Evolutionary conservation across 2,329 filamentous ascomycete genomes (phyloP), one percentile per base, ranked within the genome.

Genomic region (Botrytis byssoidea): DNA sequence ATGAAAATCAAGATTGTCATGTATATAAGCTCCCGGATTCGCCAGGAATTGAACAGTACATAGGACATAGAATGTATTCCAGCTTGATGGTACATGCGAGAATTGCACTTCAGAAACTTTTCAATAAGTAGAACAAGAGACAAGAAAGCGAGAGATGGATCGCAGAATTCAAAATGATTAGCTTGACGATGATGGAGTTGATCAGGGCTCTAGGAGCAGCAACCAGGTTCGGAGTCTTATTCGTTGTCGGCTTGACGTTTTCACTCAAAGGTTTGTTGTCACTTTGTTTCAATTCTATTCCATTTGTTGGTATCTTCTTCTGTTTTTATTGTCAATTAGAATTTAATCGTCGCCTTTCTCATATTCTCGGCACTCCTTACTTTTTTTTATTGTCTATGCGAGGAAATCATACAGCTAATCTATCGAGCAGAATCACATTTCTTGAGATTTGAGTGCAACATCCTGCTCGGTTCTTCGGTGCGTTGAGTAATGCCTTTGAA

Each of bases 381-480:
- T 14, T 7, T 1, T 48, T n/a, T 51, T 10, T 3, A 14, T 12
- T 1, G 22, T 8, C 46, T 51, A 51, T 14, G 6, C 46, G 14
- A 25, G 4, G 1, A 51, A 4, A 6, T 4, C 2, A 22, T 1
- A 51, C 46, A 0, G 22, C 22, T n/a, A 12, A 14, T 51, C 3
- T 22, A 16, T 10, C 48, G 10, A n/a, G 48, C 1, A 0, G 4
- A 14, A 51, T 14, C 10, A n/a, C 22, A 12, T n/a, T n/a, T 51
- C 46, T n/a, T 35, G n/a, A n/a, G n/a, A n/a, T n/a, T n/a, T n/a
- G n/a, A n/a, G n/a, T n/a, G n/a, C n/a, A n/a, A n/a, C n/a, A n/a
- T n/a, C n/a, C n/a, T n/a, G n/a, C n/a, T n/a, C n/a, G n/a, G n/a
- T n/a, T n/a, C n/a, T n/a, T n/a, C n/a, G n/a, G n/a, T n/a, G n/a